Evolutionary conservation across 192 early-diverging fungal genomes (phyloP), one percentile per base, ranked within the genome.

Genomic region (Coemansia sp.): DNA sequence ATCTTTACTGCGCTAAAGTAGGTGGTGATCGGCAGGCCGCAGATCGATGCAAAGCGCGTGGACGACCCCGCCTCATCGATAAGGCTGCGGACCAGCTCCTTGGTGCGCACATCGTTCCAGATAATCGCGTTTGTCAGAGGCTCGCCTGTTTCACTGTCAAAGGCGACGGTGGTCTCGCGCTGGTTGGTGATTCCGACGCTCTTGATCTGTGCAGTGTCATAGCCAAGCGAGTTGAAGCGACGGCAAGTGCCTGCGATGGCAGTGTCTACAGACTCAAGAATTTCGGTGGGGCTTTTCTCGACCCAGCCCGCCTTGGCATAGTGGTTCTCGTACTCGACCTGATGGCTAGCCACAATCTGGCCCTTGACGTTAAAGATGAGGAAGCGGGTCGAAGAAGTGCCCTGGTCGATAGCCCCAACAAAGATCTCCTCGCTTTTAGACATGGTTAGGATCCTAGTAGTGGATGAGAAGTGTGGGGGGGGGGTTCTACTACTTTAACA

Each of bases 1-100:
- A 97, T 74, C 83, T 97, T 97, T 49, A 95, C 88, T 0, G 88
- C 95, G 61, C 87, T 89, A 68, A 97, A 97, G 73, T 95, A 97
- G 6, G 94, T 95, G 5, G 94, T 88, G 48, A 97, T 73, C 9
- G 93, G 95, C 25, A 95, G 81, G 8, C 95, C 95, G 77, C 92
- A 94, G 28, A 85, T 83, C 3, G 84, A 54, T 47, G 82, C 73
- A 62, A 83, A 81, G 50, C 67, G 73, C 16, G 62, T 61, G 25
- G 84, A 80, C 16, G 81, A 78, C 0, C 83, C 82, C 8, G 87
- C 83, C 58, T 85, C 84, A 2, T 74, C 76, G 52, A 79, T 78
- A 9, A 94, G 80, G 25, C 64, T 19, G 47, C 78, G 75, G 24
- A 97, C 95, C 7, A 89, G 82, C 22, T 87, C 81, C 56, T 85